Conservation (phyloP, 331 rosid genomes). For the Cydonia oblonga region DNA sequence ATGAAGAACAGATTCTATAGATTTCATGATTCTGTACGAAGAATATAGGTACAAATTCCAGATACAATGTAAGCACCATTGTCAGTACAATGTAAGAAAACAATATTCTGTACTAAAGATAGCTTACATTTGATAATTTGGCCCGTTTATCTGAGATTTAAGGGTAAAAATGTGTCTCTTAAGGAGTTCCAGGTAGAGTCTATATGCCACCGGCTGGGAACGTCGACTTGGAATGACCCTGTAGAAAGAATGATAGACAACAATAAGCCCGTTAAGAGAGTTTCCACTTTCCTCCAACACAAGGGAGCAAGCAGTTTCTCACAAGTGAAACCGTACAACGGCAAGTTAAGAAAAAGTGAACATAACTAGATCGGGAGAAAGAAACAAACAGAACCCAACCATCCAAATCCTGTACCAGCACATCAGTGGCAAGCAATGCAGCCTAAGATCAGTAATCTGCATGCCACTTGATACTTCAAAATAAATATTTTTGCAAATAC, state of each 20-base stretch:
- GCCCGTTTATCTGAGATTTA: conserved; percentile 56
- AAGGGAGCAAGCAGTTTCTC: background rate
- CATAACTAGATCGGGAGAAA: background rate
- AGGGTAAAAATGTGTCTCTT: conserved; percentile 64
- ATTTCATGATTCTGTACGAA: conserved; percentile 67
- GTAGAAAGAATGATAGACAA: conserved; percentile 14
- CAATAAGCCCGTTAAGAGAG: background rate
- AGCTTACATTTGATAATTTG: conserved; percentile 54
- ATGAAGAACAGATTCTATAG: conserved; percentile 58
- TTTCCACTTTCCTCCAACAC: background rate
- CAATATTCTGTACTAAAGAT: background rate
- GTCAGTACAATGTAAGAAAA: background rate
- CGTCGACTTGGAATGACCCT: conserved; percentile 83
- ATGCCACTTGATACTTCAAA: background rate
- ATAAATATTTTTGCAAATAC: background rate
- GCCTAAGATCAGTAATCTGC: background rate
- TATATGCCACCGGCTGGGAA: conserved; percentile 71
- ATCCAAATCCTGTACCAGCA: background rate
- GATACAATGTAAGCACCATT: background rate
- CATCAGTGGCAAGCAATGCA: background rate
- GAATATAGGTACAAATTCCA: conserved; percentile 9
- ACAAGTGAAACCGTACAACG: background rate
- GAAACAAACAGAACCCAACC: background rate
- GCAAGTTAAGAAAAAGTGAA: background rate
- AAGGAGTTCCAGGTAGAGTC: conserved; percentile 78